Evolutionary conservation across 140 eudicot genomes (phyloP).

Genomic region (Oenanthe javanica): DNA sequence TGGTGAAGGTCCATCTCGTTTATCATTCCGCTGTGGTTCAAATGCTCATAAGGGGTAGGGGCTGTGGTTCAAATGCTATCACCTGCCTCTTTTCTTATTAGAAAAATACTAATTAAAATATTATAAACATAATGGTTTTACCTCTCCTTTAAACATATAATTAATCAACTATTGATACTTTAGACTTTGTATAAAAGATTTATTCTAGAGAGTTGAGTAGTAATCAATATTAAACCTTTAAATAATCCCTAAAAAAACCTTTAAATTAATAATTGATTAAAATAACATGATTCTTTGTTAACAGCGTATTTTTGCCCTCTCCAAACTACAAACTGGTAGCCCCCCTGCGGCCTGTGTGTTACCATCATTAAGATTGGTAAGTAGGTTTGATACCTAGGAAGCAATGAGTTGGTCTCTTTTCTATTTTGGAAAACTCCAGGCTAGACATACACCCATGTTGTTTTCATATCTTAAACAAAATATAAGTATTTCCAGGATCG

Average conservation of each 20-base stretch:
- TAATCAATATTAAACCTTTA: background rate
- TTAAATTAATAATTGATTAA: too few relatives aligned
- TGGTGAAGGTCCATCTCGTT: background rate
- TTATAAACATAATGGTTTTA: too few relatives aligned
- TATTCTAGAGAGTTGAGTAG: background rate
- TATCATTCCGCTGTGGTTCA: background rate
- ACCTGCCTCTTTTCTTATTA: too few relatives aligned
- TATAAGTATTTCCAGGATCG: background rate
- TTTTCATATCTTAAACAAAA: background rate
- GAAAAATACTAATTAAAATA: too few relatives aligned
- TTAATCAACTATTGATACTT: background rate
- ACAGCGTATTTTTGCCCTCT: too few relatives aligned
- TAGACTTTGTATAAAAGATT: background rate
- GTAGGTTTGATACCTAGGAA: background rate
- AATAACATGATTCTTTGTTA: too few relatives aligned
- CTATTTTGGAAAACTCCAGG: background rate
- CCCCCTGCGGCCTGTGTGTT: too few relatives aligned
- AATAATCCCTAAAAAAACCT: background rate
- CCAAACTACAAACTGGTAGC: too few relatives aligned
- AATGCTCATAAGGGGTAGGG: background rate
- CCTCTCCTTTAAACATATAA: background rate
- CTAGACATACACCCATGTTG: too few relatives aligned
- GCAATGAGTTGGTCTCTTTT: background rate
- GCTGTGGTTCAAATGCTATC: background rate
- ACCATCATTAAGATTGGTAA: background rate